Base-by-base conservation (phyloP, 2,329 filamentous ascomycete genomes). In the Colletotrichum musae region DNA sequence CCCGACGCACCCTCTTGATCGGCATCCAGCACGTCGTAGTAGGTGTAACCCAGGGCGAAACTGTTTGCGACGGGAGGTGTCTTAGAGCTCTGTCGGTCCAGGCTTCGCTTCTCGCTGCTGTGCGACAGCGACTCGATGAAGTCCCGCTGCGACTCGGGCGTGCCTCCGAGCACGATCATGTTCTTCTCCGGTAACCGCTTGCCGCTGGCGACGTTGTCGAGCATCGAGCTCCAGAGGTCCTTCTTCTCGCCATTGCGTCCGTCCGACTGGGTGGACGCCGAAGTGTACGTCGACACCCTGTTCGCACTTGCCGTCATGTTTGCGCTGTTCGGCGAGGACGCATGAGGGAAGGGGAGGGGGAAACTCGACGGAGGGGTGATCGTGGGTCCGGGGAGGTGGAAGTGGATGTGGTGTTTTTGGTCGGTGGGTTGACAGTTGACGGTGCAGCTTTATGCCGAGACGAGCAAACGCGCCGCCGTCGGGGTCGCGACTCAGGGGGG, bases 191-290 rank as follows among this genome's bases (percentile, higher is more conserved):
- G 94, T 76, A 98, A 84, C 74, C 93, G 89, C 85, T 96, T 97
- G 73, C 93, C 94, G 81, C 93, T 97, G 75, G 95, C 94, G 74
- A 96, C 95, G 61, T 90, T 92, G 80, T 97, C 94, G 74, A 98
- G 87, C 92, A 98, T 94, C 52, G 94, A 94, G 70, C 93, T 95
- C 95, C 95, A 98, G 81, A 98, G 91, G 78, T 97, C 94, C 82
- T 93, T 94, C 83, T 94, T 95, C 75, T 93, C 91, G 80, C 85
- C 88, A 82, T 89, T 87, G 73, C 86, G 87, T 75, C 82, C 82
- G 57, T 89, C 88, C 66, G 85, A 84, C 70, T 86, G 86, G 69
- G 75, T 79, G 72, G 84, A 89, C 73, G 81, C 87, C 74, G 82
- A 82, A 71, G 87, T 91, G 82, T 87, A 89, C 76, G 84, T 89